Evolutionary conservation across 176 grass and related monocot genomes (phyloP).

Genomic region (Aegilops longissima): DNA sequence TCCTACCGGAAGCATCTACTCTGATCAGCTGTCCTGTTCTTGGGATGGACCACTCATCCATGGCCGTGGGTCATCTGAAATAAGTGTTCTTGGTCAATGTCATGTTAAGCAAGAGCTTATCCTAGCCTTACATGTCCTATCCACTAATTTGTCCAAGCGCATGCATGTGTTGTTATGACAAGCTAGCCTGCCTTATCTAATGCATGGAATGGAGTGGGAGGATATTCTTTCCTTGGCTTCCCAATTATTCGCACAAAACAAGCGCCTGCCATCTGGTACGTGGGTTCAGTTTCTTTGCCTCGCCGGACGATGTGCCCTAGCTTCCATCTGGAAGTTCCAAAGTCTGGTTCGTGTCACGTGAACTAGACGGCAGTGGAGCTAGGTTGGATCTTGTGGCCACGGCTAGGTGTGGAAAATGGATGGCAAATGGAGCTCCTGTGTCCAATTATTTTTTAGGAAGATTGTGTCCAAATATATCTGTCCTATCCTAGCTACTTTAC

Average conservation of each 20-base stretch:
- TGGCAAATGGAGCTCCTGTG: not conserved
- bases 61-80: not conserved
- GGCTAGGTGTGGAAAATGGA: not conserved
- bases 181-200: too few relatives aligned
- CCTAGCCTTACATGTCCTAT: not conserved
- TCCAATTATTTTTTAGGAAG: too few relatives aligned
- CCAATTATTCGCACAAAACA: constrained; percentile 10
- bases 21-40: constrained; percentile 1
- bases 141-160: not conserved
- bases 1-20: constrained; percentile 12
- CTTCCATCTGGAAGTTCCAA: not conserved
- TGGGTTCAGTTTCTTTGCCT: too few relatives aligned
- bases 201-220: not conserved
- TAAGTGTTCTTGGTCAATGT: constrained; percentile 4
- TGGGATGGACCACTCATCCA: not conserved
- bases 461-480: too few relatives aligned
- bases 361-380: not conserved
- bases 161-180: not conserved
- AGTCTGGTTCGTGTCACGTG: not conserved
- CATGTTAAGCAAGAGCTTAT: not conserved
- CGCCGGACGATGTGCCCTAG: too few relatives aligned
- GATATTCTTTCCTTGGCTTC: constrained; percentile 23
- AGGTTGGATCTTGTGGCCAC: not conserved
- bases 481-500: not conserved
- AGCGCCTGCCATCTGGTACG: not conserved